Evolutionary conservation across 768 basidiomycete genomes (phyloP).

Genomic region (Ramaria rubella): DNA sequence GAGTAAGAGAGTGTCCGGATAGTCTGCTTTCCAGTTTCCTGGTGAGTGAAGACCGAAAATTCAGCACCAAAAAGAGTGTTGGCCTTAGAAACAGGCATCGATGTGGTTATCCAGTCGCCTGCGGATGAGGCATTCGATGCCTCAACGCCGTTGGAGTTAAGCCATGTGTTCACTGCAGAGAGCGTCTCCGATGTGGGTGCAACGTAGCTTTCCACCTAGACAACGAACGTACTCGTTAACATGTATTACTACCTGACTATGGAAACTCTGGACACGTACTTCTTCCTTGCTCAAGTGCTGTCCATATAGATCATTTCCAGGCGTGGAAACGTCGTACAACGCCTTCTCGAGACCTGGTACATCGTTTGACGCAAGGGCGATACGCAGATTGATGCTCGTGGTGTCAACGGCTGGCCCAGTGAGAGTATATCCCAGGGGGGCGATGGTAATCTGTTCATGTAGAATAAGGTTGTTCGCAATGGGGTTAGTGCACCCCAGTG

Average conservation of each 20-base stretch:
- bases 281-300: conserved; percentile 29
- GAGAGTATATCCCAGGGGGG: conserved; percentile 24
- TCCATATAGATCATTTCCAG: conserved; percentile 26
- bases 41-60: conserved; percentile 30
- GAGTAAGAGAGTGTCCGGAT: conserved; percentile 35
- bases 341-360: conserved; percentile 30
- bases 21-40: conserved; percentile 20
- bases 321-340: conserved; percentile 32
- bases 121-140: conserved; percentile 4
- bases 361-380: conserved; percentile 31
- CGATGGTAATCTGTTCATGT: conserved; percentile 18
- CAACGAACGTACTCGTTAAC: background rate
- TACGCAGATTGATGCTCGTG: conserved; percentile 28
- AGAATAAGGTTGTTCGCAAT: conserved; percentile 14
- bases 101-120: conserved; percentile 32
- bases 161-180: conserved; percentile 11
- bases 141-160: conserved; percentile 2
- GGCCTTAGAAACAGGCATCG: conserved; percentile 28
- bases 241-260: background rate
- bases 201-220: conserved; percentile 11
- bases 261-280: conserved; percentile 15
- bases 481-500: conserved; percentile 10
- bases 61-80: conserved; percentile 30
- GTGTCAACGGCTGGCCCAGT: conserved; percentile 22
- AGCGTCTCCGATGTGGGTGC: conserved; percentile 5